phyloP scores from a whole-genome alignment of 2,329 filamentous ascomycete species.

The Colletotrichum spinosum region DNA sequence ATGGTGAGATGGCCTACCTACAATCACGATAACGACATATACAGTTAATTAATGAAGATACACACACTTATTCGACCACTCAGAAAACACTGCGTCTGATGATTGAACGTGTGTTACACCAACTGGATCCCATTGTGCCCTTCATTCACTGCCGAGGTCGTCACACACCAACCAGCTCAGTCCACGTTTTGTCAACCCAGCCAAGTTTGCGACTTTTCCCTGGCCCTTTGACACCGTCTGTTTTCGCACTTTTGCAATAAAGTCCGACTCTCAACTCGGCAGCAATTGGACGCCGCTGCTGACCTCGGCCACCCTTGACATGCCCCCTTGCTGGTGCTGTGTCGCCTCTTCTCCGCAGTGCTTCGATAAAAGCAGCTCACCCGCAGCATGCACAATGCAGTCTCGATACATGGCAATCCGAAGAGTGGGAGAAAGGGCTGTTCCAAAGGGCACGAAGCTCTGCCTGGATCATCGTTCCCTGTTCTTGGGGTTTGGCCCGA shows the following conservation, averaged over 20 bases:
- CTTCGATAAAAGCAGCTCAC: neutral
- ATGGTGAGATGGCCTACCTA: neutral
- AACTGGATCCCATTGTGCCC: neutral
- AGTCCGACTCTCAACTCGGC: neutral
- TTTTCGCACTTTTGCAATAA: conserved; percentile 18
- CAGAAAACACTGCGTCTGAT: too few relatives aligned
- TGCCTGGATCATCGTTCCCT: too few relatives aligned
- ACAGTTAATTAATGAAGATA: conserved; percentile 11
- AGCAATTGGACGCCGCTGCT: conserved; percentile 21
- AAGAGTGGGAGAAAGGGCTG: too few relatives aligned
- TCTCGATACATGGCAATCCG: neutral
- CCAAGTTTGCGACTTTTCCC: conserved; percentile 2
- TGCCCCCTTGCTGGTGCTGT: conserved; percentile 6
- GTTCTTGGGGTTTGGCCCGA: too few relatives aligned
- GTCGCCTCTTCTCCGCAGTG: conserved; percentile 6
- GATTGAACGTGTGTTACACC: too few relatives aligned
- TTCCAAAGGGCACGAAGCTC: too few relatives aligned
- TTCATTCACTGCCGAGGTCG: neutral
- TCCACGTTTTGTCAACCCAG: conserved; percentile 12
- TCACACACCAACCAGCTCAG: conserved; percentile 5
- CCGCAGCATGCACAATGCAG: conserved; percentile 2
- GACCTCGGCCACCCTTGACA: conserved; percentile 10
- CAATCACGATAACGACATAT: neutral
- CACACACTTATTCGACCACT: too few relatives aligned
- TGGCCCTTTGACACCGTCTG: neutral